Evolutionary conservation across 768 basidiomycete species (phyloP), one percentile per base, ranked within the genome.

Genomic region (Gloeostereum incarnatum): DNA sequence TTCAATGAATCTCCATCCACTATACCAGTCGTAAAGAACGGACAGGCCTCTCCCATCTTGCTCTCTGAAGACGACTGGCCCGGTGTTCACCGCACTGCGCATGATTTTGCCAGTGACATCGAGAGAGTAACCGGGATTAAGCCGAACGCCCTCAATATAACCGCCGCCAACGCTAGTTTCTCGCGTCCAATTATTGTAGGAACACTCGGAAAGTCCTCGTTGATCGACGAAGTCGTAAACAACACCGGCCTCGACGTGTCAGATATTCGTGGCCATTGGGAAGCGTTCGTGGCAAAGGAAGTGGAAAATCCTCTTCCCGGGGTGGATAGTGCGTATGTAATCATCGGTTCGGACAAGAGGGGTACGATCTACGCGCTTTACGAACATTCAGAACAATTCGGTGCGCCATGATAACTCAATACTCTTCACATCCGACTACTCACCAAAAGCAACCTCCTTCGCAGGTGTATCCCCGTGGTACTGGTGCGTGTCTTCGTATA

Each of bases 401-500:
- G 80, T 71, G 27, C 23, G 47, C 17, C n/a, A 35, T 34, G 5
- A 16, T 11, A 35, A 31, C 14, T 30, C 26, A 19, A 20, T 40
- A n/a, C 3, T 20, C 25, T 39, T 13, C 13, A 6, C 14, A 34
- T 14, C 33, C 13, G 26, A 23, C 3, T 30, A 4, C 7, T 25
- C 11, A 13, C n/a, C n/a, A n/a, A n/a, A n/a, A n/a, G n/a, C n/a
- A n/a, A n/a, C n/a, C 24, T 31, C 35, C 25, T 42, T 13, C 27
- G 35, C 39, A 77, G 75, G 76, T 40, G 75, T 80, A 23, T 78
- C 76, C 14, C 78, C 78, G n/a, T 80, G 78, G 76, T 76, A 71
- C 43, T 79, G 73, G 73, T 73, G 46, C 31, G 69, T 55, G 8
- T 37, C 14, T 35, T 39, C 8, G 27, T 10, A 8, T 33, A 25